Evolutionary conservation across 2,329 filamentous ascomycete genomes (phyloP), one percentile per base, ranked within the genome.

Genomic region (Penicillium sp.): DNA sequence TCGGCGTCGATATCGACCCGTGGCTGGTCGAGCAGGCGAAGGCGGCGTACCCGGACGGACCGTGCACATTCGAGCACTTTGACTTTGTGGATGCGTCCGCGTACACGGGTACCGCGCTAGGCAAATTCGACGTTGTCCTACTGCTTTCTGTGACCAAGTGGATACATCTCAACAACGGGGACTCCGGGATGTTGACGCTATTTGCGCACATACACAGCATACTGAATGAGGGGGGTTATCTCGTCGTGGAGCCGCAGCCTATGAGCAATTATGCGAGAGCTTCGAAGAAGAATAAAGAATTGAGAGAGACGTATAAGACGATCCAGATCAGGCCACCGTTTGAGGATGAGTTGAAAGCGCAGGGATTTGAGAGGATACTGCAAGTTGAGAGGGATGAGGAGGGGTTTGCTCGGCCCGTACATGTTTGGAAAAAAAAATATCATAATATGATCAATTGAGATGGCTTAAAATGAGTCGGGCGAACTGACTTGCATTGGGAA

Each of bases 251-350:
- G 59, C 65, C 65, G 48, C 65, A 67, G 50, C 65, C 65, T 52
- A 67, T 67, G 63, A 67, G 61, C 60, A 67, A 67, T 61, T 67
- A 66, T 62, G 60, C 63, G 33, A 65, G 57, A 49, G 65, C 65
- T 49, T 65, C 65, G 17, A 67, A 63, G 56, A 67, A 41, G 33
- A 67, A 67, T 58, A 67, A 67, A 60, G 65, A 67, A 49, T 63
- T 67, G 55, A 63, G 63, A 60, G 63, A 67, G 48, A 65, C 25
- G 45, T 67, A 67, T 65, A 67, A 66, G 54, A 63, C 60, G 13
- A 66, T 67, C 1, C 57, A 63, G 48, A 66, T 67, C 33, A 57
- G 33, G 39, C 65, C 65, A 23, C 63, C 65, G n/a, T 67, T 67
- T 57, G 62, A 66, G 19, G 29, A 60, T 56, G 65, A 67, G 45